These are phyloP conservation scores for Paraurostyla sp. DNA, from an alignment of 73 alveolate genomes.

Conservation along the genomic window DNA sequence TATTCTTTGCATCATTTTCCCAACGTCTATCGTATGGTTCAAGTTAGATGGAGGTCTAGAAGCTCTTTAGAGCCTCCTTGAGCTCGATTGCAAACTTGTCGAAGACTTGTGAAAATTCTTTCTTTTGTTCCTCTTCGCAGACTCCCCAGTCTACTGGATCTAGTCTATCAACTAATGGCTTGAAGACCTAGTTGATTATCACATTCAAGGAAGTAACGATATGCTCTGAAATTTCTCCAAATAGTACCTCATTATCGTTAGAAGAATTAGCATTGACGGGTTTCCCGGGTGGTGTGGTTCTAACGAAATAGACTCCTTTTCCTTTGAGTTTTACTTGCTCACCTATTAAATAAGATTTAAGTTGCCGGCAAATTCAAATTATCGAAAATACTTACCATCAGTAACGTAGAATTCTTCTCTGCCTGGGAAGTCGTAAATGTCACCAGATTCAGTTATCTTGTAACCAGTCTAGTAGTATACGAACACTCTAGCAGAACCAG, in stretches of 20 bases:
- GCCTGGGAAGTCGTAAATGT: constrained; percentile 43
- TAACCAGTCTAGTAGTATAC: constrained; percentile 69
- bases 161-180: constrained; percentile 73
- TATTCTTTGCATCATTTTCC: constrained; percentile 73
- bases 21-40: constrained; percentile 72
- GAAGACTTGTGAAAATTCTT: constrained; percentile 77
- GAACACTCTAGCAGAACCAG: constrained; percentile 70
- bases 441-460: constrained; percentile 67
- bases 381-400: constrained; percentile 56
- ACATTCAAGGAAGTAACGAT: constrained; percentile 79
- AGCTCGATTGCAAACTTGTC: constrained; percentile 83
- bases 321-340: constrained; percentile 74
- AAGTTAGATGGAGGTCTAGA: constrained; percentile 67
- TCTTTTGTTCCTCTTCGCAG: constrained; percentile 82
- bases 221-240: constrained; percentile 85
- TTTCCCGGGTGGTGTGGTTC: constrained; percentile 77
- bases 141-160: constrained; percentile 82
- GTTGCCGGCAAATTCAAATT: constrained; percentile 43
- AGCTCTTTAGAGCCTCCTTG: constrained; percentile 77
- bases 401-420: constrained; percentile 72
- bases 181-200: constrained; percentile 70
- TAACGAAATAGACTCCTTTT: constrained; percentile 76
- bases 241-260: constrained; percentile 82
- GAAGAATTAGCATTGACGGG: constrained; percentile 69
- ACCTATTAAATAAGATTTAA: constrained; percentile 52